A percentile compares a stretch with the other conserved stretches of the same genome.
These are phyloP conservation scores for Epithemia pelagica DNA, from an alignment of 108 stramenopile genomes.

Conservation along the genomic window DNA sequence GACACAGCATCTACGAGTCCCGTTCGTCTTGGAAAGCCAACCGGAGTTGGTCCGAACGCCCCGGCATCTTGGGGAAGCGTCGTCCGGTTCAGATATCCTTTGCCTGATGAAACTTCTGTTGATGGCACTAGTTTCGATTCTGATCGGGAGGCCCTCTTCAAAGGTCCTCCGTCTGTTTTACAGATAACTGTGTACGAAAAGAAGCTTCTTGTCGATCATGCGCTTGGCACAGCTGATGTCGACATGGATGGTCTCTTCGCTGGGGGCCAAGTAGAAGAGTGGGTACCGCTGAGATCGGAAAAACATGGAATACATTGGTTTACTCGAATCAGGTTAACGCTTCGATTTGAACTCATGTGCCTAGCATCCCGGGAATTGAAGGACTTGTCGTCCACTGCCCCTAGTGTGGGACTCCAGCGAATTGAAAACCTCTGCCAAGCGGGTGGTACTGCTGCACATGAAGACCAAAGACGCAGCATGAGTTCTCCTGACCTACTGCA, in stretches of 20 bases:
- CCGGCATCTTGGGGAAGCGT: constrained; percentile 87
- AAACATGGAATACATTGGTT: constrained; percentile 81
- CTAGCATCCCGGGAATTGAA: constrained; percentile 25
- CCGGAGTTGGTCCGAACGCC: constrained; percentile 64
- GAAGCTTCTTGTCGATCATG: constrained; percentile 79
- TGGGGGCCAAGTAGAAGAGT: constrained; percentile 83
- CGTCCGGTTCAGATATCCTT: constrained; percentile 76
- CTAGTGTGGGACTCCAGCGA: constrained; percentile 61
- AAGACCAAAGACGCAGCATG: constrained; percentile 37
- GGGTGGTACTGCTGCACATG: constrained; percentile 51
- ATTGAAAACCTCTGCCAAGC: constrained; percentile 59
- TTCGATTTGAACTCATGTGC: constrained; percentile 83
- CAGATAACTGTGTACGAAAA: constrained; percentile 84
- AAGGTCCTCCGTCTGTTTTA: constrained; percentile 75
- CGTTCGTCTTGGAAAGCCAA: constrained; percentile 69
- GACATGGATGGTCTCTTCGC: constrained; percentile 59
- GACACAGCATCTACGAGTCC: constrained; percentile 68
- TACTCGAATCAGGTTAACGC: constrained; percentile 71
- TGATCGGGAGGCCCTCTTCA: constrained; percentile 77
- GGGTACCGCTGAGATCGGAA: constrained; percentile 75
- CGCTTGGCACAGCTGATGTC: constrained; percentile 74
- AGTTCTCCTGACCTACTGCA: constrained; percentile 46
- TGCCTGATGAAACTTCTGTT: constrained; percentile 68
- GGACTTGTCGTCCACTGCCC: constrained; percentile 30
- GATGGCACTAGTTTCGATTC: constrained; percentile 64